Conservation (phyloP, 768 basidiomycete species). For the Boletus pseudopeckii region DNA sequence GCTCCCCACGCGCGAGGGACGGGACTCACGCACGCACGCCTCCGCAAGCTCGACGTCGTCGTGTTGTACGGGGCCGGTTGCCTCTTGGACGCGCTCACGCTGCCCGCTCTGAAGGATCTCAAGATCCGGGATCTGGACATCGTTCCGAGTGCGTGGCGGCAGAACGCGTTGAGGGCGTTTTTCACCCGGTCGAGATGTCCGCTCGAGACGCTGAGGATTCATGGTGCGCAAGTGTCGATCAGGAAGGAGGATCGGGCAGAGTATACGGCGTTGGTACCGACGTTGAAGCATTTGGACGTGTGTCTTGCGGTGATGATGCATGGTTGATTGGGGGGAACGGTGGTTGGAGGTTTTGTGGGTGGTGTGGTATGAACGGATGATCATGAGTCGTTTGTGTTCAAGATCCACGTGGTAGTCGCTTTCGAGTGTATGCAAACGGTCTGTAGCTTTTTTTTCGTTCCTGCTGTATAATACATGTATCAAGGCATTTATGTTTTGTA, state of each 20-base stretch:
- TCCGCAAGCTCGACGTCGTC: conserved; percentile 11
- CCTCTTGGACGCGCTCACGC: conserved; percentile 12
- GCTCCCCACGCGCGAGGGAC: background rate
- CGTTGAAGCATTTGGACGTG: conserved; percentile 15
- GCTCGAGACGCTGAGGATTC: conserved; percentile 14
- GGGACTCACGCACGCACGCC: conserved; percentile 10
- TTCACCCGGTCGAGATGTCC: conserved; percentile 21
- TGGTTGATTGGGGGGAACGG: background rate
- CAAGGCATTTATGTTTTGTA: too few relatives aligned
- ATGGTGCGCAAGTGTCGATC: conserved; percentile 9
- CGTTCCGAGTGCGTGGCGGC: conserved; percentile 14
- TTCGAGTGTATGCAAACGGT: background rate
- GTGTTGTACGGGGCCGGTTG: background rate
- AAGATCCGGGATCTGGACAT: conserved; percentile 15
- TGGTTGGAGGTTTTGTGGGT: background rate
- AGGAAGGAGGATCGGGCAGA: conserved; percentile 13
- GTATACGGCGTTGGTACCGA: conserved; percentile 17
- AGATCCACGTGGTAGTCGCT: too few relatives aligned
- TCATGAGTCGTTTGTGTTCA: too few relatives aligned
- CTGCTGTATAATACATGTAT: background rate
- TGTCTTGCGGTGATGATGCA: conserved; percentile 8
- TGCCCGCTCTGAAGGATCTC: conserved; percentile 12
- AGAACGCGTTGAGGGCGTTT: conserved; percentile 14
- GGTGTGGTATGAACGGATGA: background rate
- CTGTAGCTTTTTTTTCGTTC: background rate